Percentiles rank a stretch among this genome's conserved stretches.
These are phyloP conservation scores for Lentinula sp. DNA, from an alignment of 768 basidiomycete species.

Conservation along the genomic window DNA sequence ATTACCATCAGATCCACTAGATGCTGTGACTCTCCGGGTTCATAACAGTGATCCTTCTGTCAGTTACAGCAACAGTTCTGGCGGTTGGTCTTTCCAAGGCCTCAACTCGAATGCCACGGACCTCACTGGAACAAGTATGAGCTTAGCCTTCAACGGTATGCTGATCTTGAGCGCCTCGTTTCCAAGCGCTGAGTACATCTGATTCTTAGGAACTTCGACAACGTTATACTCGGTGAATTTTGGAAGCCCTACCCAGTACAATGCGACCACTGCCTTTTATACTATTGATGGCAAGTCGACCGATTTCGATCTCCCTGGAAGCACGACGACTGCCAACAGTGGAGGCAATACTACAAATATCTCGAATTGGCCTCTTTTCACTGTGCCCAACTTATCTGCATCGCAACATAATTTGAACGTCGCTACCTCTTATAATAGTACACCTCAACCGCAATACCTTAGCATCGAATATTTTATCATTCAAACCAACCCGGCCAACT, in stretches of 20 bases:
- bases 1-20: neutral
- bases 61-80: neutral
- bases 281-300: neutral
- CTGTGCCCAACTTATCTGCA: neutral
- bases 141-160: slow-evolving; percentile 1
- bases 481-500: neutral
- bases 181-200: neutral
- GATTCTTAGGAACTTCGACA: neutral
- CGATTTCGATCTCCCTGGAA: slow-evolving; percentile 1
- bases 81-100: slow-evolving; percentile 4
- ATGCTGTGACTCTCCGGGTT: neutral
- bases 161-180: neutral
- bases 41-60: slow-evolving; percentile 5
- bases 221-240: neutral
- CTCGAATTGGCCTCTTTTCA: neutral
- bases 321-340: neutral
- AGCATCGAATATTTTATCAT: slow-evolving; percentile 2
- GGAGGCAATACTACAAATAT: neutral
- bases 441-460: neutral
- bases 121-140: neutral
- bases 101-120: neutral
- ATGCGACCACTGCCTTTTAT: neutral
- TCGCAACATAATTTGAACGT: neutral
- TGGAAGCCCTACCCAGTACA: neutral
- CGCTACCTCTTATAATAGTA: neutral